Conservation (phyloP, 2,329 filamentous ascomycete species). For the Hirsutella rhossiliensis region DNA sequence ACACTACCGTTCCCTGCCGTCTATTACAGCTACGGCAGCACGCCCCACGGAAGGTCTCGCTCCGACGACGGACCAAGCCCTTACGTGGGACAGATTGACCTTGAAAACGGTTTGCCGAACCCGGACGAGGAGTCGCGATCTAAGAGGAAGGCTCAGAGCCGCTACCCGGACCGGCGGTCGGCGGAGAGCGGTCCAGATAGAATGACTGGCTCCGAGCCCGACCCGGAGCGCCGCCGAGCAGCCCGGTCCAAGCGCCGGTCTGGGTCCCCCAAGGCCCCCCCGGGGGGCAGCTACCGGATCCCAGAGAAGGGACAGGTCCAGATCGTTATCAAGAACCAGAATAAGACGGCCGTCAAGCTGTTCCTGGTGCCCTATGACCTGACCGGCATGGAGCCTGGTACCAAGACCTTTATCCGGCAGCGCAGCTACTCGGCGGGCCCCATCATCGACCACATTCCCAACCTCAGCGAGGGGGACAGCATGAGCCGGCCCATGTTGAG, state of each 20-base stretch:
- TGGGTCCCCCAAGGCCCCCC: constrained; percentile 44
- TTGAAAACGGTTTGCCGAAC: constrained; percentile 65
- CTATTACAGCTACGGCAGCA: constrained; percentile 82
- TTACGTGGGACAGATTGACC: constrained; percentile 85
- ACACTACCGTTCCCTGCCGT: constrained; percentile 86
- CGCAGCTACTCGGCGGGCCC: constrained; percentile 83
- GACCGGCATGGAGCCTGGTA: constrained; percentile 81
- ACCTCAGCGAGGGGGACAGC: constrained; percentile 10
- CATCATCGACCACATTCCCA: constrained; percentile 56
- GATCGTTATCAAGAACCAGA: constrained; percentile 95
- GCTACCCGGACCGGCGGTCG: constrained; percentile 24
- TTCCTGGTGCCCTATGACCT: constrained; percentile 92
- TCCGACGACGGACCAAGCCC: constrained; percentile 82
- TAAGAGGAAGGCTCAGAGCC: constrained; percentile 35
- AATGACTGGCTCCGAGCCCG: constrained; percentile 10
- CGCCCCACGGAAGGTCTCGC: constrained; percentile 48
- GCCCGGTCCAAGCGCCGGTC: constrained; percentile 40
- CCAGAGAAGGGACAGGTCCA: constrained; percentile 90
- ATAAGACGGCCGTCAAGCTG: constrained; percentile 94
- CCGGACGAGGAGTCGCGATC: constrained; percentile 33
- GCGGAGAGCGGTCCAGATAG: constrained; percentile 13
- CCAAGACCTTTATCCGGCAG: constrained; percentile 92
- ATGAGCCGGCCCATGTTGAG: constrained; percentile 60
- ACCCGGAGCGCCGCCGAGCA: constrained; percentile 17
- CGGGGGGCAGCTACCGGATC: constrained; percentile 85